Evolutionary conservation across 2,329 filamentous ascomycete species (phyloP).

Genomic region (Penicillium sclerotigenum): DNA sequence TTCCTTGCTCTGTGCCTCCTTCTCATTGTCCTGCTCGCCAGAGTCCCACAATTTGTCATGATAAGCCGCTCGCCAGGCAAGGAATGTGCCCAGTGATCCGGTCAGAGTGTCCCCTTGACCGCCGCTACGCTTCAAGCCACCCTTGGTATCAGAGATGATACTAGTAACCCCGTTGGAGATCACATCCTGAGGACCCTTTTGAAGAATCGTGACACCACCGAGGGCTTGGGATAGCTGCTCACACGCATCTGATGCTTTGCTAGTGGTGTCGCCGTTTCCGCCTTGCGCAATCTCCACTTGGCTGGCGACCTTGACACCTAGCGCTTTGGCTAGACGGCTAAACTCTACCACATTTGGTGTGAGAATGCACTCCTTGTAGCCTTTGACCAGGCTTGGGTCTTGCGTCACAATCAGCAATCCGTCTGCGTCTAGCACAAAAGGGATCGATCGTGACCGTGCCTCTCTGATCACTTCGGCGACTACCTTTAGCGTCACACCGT

Average conservation of each 20-base stretch:
- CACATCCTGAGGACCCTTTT: conserved; percentile 80
- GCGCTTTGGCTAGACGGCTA: conserved; percentile 70
- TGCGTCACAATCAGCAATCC: conserved; percentile 75
- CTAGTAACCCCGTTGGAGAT: conserved; percentile 77
- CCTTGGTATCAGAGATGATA: conserved; percentile 71
- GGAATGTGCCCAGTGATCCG: conserved; percentile 79
- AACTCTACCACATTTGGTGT: conserved; percentile 97
- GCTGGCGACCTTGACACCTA: conserved; percentile 60
- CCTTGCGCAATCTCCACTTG: conserved; percentile 38
- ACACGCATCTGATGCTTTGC: conserved; percentile 57
- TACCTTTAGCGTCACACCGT: conserved; percentile 84
- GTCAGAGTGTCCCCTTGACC: conserved; percentile 96
- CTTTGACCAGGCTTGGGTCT: conserved; percentile 70
- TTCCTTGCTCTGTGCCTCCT: conserved; percentile 36
- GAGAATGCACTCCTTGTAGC: conserved; percentile 79
- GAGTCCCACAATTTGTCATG: conserved; percentile 73
- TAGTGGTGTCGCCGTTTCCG: conserved; percentile 41
- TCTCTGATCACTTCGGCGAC: conserved; percentile 74
- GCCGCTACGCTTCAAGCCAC: conserved; percentile 84
- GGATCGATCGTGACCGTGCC: conserved; percentile 66
- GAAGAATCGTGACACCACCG: conserved; percentile 83
- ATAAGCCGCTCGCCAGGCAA: conserved; percentile 87
- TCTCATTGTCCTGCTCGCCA: conserved; percentile 32
- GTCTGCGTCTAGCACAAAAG: conserved; percentile 89
- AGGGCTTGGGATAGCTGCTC: conserved; percentile 69